Evolutionary conservation across 495 filamentous ascomycete species (phyloP), one percentile per base, ranked within the genome.

Genomic region (Patellaria atrata): DNA sequence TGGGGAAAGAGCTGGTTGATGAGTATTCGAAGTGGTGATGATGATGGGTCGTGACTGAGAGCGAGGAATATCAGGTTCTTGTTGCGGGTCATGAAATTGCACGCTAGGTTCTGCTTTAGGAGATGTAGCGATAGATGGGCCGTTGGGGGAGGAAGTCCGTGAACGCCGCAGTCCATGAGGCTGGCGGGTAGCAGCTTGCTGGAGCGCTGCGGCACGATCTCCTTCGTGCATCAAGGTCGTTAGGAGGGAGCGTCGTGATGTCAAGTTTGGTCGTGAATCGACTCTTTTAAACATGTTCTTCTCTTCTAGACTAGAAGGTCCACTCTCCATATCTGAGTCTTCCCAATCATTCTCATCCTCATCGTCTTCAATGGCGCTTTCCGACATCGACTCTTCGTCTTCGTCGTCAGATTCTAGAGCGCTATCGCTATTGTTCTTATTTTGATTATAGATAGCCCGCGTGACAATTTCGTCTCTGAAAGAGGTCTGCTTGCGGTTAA

Each of bases 261-360:
- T 74, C 3, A 97, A 68, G 41, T 93, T 80, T 1, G 80, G 75
- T 44, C 74, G 71, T 13, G 87, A 94, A 52, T 94, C 84, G 19
- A 96, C 85, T 5, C 89, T 75, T 51, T 82, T 73, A 65, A 96
- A 96, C 44, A 81, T 62, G 34, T 72, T 62, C 40, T 71, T 74
- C 13, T 89, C 82, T 35, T 87, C 79, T 16, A 81, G 65, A 48
- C 77, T 87, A 0, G 82, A 80, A 34, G 73, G 75, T 15, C 73
- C 82, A 47, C 76, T 91, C 39, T 91, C 80, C 21, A 84, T 84
- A n/a, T 78, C 71, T 5, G 84, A 89, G 44, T 94, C 87, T 52
- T 92, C 85, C 83, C 84, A 92, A 37, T 89, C 79, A 29, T 85
- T 81, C 27, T 91, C 87, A 26, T 85, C 80, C 33, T 93, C 84